Evolutionary conservation across 2,329 filamentous ascomycete genomes (phyloP).

Genomic region (Xylaria sp.): DNA sequence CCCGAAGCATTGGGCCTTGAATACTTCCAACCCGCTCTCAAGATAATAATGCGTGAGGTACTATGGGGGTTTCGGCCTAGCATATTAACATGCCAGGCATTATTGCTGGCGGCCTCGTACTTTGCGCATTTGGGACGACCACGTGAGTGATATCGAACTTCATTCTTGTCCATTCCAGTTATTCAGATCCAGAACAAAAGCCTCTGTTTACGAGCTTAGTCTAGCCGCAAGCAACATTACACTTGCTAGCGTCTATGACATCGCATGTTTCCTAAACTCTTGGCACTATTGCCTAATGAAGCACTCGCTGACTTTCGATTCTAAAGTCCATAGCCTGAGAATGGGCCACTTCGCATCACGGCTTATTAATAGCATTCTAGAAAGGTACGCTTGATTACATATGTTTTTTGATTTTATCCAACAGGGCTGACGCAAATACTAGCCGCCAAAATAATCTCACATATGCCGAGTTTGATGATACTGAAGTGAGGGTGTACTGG

Average conservation of each 20-base stretch:
- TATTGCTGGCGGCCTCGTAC: constrained; percentile 53
- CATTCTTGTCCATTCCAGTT: neutral
- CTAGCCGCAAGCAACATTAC: neutral
- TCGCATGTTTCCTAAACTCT: neutral
- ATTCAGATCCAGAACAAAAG: neutral
- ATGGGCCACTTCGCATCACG: constrained; percentile 50
- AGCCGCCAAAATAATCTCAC: constrained; percentile 40
- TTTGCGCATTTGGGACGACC: constrained; percentile 52
- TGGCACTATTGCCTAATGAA: neutral
- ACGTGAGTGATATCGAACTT: constrained; percentile 24
- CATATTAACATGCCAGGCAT: constrained; percentile 49
- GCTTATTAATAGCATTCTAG: constrained; percentile 47
- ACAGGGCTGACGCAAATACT: constrained; percentile 4
- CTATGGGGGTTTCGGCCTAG: constrained; percentile 50
- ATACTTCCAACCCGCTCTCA: constrained; percentile 51
- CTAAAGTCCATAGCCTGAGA: constrained; percentile 48
- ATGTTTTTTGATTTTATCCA: neutral
- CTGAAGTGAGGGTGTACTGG: constrained; percentile 72
- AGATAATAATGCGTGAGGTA: constrained; percentile 49
- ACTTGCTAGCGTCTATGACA: neutral
- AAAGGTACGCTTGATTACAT: constrained; percentile 43
- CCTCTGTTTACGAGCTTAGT: neutral
- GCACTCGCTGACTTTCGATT: constrained; percentile 4
- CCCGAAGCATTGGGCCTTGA: constrained; percentile 47
- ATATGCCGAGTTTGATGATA: constrained; percentile 52